Evolutionary conservation across 805 yeast genomes (phyloP), one percentile per base, ranked within the genome.

Genomic region (Priceomyces fermenticarens): DNA sequence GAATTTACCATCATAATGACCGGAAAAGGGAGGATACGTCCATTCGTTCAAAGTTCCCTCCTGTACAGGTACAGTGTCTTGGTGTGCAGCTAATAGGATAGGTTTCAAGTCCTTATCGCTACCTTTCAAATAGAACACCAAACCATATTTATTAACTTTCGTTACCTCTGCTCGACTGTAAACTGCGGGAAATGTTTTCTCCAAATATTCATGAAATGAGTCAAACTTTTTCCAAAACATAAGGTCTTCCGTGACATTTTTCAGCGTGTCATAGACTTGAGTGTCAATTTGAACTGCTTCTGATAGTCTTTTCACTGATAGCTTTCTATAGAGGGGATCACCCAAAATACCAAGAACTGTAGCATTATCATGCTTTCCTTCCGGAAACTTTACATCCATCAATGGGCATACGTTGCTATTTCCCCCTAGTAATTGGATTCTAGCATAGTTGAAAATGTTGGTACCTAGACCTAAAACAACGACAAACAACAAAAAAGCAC

Each of bases 41-140:
- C 95, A 87, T 41, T 76, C 67, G 20, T 55, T 60, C 39, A 70
- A 59, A 0, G 88, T 79, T 25, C 72, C 75, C 10, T 60, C 57
- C 50, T 80, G 85, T 8, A 85, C 83, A 1, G 95, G 95, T 16
- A 87, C 95, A 3, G 83, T 87, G 53, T 86, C 95, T 58, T 78
- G 84, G 57, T 87, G 95, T 1, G 91, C 90, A 53, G 84, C 77
- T 38, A 85, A 65, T 60, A 87, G 54, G 20, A 81, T 49, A 10
- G 95, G 95, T 56, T 83, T 81, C 11, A 85, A 88, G 14, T 70
- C 62, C 36, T 75, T 53, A 4, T 75, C 57, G 3, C 62, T 35
- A 4, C 95, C 93, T 44, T 71, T 54, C 77, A 86, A 77, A 12
- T 85, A 80, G 55, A 67, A 73, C 2, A 87, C 67, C 40, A 87